Evolutionary conservation across 805 yeast genomes (phyloP).

Genomic region (Priceomyces haplophilus): DNA sequence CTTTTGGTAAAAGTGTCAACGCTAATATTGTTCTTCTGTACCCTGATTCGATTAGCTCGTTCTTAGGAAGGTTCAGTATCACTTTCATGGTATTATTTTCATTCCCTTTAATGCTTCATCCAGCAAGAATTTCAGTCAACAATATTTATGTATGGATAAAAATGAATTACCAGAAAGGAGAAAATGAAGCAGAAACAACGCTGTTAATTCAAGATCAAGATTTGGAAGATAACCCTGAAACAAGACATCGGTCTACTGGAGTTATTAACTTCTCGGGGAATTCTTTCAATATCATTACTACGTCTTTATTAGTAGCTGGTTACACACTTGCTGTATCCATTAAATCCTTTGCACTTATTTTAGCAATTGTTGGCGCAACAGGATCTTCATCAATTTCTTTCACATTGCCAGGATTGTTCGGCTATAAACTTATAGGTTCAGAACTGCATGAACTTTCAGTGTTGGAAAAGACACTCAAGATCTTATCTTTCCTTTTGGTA

Average conservation of each 20-base stretch:
- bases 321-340: conserved; percentile 66
- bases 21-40: conserved; percentile 83
- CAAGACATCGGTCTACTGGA: background rate
- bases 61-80: conserved; percentile 77
- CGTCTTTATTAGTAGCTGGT: conserved; percentile 44
- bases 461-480: conserved; percentile 34
- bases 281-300: conserved; percentile 27
- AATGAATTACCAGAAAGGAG: conserved; percentile 11
- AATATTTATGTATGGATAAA: conserved; percentile 59
- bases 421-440: conserved; percentile 66
- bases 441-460: conserved; percentile 25
- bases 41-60: conserved; percentile 60
- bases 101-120: conserved; percentile 89
- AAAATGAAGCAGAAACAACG: background rate
- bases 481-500: conserved; percentile 52
- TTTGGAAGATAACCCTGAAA: conserved; percentile 3
- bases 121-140: conserved; percentile 78
- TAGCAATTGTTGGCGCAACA: conserved; percentile 88
- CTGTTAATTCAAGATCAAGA: conserved; percentile 1
- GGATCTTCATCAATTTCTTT: conserved; percentile 92
- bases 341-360: conserved; percentile 71
- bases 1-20: conserved; percentile 76
- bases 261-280: conserved; percentile 29
- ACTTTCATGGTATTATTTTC: conserved; percentile 77
- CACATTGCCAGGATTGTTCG: conserved; percentile 85